These are phyloP conservation scores for Boletus reticulatus DNA, from an alignment of 768 basidiomycete genomes.

Conservation along the genomic window DNA sequence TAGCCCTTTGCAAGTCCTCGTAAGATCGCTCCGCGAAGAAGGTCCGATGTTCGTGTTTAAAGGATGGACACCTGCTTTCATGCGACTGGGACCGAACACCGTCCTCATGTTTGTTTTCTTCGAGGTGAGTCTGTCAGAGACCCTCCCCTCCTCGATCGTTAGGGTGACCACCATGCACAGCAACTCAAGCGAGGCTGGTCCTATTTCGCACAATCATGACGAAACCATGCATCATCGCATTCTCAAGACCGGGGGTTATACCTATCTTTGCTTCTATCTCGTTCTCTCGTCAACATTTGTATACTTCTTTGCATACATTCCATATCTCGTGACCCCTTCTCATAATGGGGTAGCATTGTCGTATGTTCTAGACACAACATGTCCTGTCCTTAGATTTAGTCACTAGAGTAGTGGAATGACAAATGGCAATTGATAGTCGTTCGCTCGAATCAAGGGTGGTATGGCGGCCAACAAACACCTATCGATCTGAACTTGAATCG, in stretches of 20 bases:
- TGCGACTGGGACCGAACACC: slow-evolving; percentile 81
- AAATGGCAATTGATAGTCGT: neutral
- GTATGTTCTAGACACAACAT: slow-evolving; percentile 7
- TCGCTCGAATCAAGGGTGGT: too few relatives aligned
- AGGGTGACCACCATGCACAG: slow-evolving; percentile 34
- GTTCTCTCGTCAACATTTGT: slow-evolving; percentile 2
- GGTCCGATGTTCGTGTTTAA: slow-evolving; percentile 79
- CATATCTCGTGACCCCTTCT: neutral
- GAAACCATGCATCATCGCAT: neutral
- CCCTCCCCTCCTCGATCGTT: neutral
- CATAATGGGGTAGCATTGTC: slow-evolving; percentile 2
- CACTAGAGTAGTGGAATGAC: neutral
- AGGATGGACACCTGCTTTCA: slow-evolving; percentile 88
- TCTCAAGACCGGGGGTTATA: neutral
- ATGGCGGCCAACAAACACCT: too few relatives aligned
- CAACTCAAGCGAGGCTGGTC: slow-evolving; percentile 71
- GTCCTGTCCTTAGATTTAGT: neutral
- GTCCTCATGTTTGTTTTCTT: slow-evolving; percentile 83
- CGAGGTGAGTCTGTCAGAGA: slow-evolving; percentile 48
- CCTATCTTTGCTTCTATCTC: neutral
- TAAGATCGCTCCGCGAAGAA: slow-evolving; percentile 64
- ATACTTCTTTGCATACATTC: slow-evolving; percentile 4
- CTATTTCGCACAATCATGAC: slow-evolving; percentile 2
- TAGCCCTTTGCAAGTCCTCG: slow-evolving; percentile 50
- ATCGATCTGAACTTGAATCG: too few relatives aligned